A percentile compares a stretch with the other conserved stretches of the same genome.
Evolutionary conservation across 176 grass and related monocot genomes (phyloP).

Genomic region (Carex myosuroides): DNA sequence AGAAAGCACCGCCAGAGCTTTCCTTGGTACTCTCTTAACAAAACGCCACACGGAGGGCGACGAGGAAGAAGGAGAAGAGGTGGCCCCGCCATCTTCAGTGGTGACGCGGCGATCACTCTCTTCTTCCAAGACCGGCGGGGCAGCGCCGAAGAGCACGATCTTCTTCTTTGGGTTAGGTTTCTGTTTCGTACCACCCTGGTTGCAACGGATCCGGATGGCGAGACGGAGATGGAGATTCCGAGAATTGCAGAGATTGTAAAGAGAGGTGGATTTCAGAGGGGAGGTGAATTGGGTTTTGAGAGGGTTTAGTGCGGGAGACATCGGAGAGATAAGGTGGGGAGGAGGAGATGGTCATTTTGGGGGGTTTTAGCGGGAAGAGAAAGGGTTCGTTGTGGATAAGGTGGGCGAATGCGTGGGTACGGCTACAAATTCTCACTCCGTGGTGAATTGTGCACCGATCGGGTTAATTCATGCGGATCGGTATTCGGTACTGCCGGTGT

Average conservation of each 20-base stretch:
- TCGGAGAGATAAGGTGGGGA: slow-evolving; percentile 11
- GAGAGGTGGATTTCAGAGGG: background rate
- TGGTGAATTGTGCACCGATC: background rate
- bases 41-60: slow-evolving; percentile 16
- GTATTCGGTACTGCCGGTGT: background rate
- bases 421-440: slow-evolving; percentile 11
- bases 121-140: slow-evolving; percentile 42
- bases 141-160: slow-evolving; percentile 69
- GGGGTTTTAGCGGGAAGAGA: background rate
- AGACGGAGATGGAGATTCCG: background rate
- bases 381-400: slow-evolving; percentile 13
- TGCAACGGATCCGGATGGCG: background rate
- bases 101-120: background rate
- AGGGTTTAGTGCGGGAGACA: slow-evolving; percentile 22
- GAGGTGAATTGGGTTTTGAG: background rate
- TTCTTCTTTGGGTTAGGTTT: slow-evolving; percentile 46
- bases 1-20: slow-evolving; percentile 50
- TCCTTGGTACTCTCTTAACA: slow-evolving; percentile 39
- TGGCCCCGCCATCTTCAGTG: background rate
- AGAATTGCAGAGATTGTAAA: background rate
- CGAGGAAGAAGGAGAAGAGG: background rate
- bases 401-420: background rate
- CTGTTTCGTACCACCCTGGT: background rate
- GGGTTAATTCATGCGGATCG: background rate
- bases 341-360: background rate